phyloP scores from a whole-genome alignment of 495 filamentous ascomycete genomes.

The Neurospora sp. region DNA sequence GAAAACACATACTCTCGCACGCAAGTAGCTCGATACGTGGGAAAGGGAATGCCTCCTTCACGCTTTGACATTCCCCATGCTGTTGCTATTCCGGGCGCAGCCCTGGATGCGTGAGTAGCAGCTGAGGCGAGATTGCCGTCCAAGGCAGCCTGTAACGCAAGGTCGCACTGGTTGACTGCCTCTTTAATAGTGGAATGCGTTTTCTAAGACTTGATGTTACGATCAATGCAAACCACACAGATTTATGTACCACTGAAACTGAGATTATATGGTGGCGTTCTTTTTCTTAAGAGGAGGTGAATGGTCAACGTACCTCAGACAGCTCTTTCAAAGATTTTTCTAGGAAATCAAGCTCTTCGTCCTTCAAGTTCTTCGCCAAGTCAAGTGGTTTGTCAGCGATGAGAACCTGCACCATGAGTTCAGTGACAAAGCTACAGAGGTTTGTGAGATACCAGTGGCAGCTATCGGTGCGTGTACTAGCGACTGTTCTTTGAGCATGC shows the following conservation, averaged over 20 bases:
- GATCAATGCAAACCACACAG: background rate
- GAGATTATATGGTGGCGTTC: background rate
- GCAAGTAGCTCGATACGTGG: slow-evolving; percentile 49
- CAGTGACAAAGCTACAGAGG: slow-evolving; percentile 40
- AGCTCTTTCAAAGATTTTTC: slow-evolving; percentile 28
- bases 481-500: slow-evolving; percentile 46
- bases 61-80: slow-evolving; percentile 37
- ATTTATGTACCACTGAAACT: background rate
- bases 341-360: slow-evolving; percentile 27
- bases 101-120: background rate
- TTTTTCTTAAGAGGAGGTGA: background rate
- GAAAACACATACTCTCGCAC: slow-evolving; percentile 30
- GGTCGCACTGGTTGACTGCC: background rate
- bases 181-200: background rate
- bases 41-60: slow-evolving; percentile 38
- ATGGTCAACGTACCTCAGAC: background rate
- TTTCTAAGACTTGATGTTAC: background rate
- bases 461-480: slow-evolving; percentile 6
- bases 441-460: slow-evolving; percentile 28
- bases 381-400: slow-evolving; percentile 31
- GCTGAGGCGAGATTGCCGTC: background rate
- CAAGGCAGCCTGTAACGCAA: background rate
- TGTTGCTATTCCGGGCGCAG: background rate
- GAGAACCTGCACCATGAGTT: slow-evolving; percentile 42
- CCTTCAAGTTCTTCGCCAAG: slow-evolving; percentile 31